Base-by-base conservation (phyloP, 116 monocot genomes). In the Iris pallida region DNA sequence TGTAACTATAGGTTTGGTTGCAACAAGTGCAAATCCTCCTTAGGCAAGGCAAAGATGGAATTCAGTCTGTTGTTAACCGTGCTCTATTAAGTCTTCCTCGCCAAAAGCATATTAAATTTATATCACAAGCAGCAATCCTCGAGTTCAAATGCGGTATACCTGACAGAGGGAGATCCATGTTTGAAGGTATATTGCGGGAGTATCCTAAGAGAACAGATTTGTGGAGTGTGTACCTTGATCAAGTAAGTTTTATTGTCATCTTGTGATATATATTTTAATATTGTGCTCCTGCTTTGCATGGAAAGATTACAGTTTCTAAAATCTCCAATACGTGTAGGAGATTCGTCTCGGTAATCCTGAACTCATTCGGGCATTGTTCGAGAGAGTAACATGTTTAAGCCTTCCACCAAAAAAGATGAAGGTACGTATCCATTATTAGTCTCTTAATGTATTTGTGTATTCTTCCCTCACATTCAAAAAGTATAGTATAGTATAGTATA, bases 181-280 rank as follows among this genome's bases (percentile, higher is more conserved):
- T 90, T 55, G 95, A 95, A 74, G 72, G 79, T 49, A 72, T 95
- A 30, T 63, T 91, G 47, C 72, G 84, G 45, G 86, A 95, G 62
- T 86, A 88, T 79, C 91, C 95, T 11, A 90, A 90, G 72, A 76
- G 94, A 79, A 95, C 86, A 7, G 90, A 95, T 63, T 47, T 95
- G 16, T 95, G 95, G 95, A 95, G 84, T 69, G 64, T 95, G 8
- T 95, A 95, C 72, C 71, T 95, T 42, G 95, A 95, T 81, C 95
- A 95, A 56, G 95, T 95, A 78, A 74, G 30, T 59, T 44, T 11
- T 60, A 14, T 17, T 61, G 3, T 9, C 42, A 6, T 20, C 13
- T 57, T 19, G 10, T 8, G 49, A 41, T 68, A 45, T 42, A 58
- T 11, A 46, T 19, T 46, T 56, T 40, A 45, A n/a, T 56, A 9